These are phyloP conservation scores for Thielaviopsis punctulata DNA, from an alignment of 2,329 filamentous ascomycete species.

Conservation along the genomic window DNA sequence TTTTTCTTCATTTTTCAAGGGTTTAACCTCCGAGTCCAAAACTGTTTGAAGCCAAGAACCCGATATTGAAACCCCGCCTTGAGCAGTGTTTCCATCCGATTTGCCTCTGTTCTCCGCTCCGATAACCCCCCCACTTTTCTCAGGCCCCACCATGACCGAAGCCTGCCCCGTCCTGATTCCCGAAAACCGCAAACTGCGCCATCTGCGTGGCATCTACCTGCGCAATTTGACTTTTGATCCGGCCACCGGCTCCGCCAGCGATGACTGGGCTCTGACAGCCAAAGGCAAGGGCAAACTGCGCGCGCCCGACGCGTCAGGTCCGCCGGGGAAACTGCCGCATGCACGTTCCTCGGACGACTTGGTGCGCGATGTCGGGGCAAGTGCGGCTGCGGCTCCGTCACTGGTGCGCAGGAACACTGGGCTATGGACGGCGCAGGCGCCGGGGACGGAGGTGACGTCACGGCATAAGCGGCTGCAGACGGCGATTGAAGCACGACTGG, in stretches of 20 bases:
- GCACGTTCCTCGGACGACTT: constrained; percentile 35
- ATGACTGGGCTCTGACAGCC: constrained; percentile 58
- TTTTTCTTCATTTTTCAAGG: too few relatives aligned
- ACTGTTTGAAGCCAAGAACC: not conserved
- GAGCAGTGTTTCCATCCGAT: too few relatives aligned
- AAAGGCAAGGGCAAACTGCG: constrained; percentile 30
- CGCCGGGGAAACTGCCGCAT: constrained; percentile 33
- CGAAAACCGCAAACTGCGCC: constrained; percentile 75
- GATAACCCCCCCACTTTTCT: not conserved
- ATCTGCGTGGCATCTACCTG: constrained; percentile 71
- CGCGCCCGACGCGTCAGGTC: constrained; percentile 32
- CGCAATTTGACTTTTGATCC: constrained; percentile 62
- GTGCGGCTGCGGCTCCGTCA: not conserved
- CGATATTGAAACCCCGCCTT: not conserved
- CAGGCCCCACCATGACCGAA: constrained; percentile 11
- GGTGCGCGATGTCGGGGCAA: not conserved
- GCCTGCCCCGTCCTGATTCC: constrained; percentile 35
- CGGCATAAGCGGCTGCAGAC: constrained; percentile 57
- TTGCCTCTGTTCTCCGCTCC: not conserved
- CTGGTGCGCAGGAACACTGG: constrained; percentile 23
- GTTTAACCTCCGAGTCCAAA: not conserved
- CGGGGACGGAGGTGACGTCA: too few relatives aligned
- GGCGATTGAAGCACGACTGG: constrained; percentile 55
- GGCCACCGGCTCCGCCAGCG: constrained; percentile 43
- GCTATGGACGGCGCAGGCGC: constrained; percentile 22